Conservation (phyloP, 2,329 filamentous ascomycete genomes). For the Nothophaeocryptopus gaeumannii region DNA sequence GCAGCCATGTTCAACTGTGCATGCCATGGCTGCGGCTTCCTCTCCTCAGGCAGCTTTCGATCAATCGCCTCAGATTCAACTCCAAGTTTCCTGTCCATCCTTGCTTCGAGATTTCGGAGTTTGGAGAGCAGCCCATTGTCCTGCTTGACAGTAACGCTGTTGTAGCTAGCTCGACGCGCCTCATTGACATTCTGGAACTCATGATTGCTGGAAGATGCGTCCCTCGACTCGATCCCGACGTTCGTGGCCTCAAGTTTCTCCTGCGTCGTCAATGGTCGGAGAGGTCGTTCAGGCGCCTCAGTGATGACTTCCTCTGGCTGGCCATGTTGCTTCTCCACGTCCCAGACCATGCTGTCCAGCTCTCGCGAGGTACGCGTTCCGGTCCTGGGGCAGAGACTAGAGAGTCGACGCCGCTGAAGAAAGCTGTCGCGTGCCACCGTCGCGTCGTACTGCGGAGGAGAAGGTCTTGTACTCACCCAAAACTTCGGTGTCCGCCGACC, state of each 20-base stretch:
- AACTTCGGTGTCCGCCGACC: too few species aligned
- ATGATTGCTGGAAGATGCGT: conserved; percentile 10
- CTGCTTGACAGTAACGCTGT: conserved; percentile 12
- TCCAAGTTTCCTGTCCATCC: conserved; percentile 46
- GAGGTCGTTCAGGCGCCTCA: conserved; percentile 9
- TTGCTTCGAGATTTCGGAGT: conserved; percentile 39
- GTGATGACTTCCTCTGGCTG: conserved; percentile 21
- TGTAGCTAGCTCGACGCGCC: not conserved
- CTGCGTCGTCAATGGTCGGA: conserved; percentile 28
- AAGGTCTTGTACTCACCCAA: too few species aligned
- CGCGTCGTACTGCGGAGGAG: too few species aligned
- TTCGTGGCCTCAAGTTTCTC: conserved; percentile 32
- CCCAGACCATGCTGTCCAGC: conserved; percentile 17
- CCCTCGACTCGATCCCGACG: conserved; percentile 24
- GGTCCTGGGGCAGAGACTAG: too few species aligned
- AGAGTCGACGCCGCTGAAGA: too few species aligned
- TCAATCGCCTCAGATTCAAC: conserved; percentile 51
- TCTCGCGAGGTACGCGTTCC: not conserved
- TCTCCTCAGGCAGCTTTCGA: conserved; percentile 44
- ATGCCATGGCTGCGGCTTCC: conserved; percentile 42
- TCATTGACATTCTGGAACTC: not conserved
- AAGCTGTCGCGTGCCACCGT: too few species aligned
- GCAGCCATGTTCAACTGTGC: conserved; percentile 33
- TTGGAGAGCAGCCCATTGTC: conserved; percentile 32
- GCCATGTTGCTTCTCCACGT: conserved; percentile 25